Percentiles rank a stretch among this genome's conserved stretches.
Evolutionary conservation across 345 rosid genomes (phyloP).

Genomic region (Hibiscus mutabilis): DNA sequence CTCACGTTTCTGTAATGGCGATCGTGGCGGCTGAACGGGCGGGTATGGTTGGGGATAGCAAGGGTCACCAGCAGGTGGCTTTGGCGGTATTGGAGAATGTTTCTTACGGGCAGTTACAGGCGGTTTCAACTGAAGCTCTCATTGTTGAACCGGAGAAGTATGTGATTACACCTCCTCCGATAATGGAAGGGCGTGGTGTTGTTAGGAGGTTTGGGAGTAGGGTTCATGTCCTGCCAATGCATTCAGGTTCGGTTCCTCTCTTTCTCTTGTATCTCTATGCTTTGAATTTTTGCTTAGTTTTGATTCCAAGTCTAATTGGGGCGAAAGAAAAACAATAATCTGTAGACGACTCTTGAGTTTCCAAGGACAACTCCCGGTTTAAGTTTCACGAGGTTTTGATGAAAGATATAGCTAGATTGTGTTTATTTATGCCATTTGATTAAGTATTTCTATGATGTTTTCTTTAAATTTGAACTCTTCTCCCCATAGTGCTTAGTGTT

Average conservation of each 20-base stretch:
- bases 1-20: conserved; percentile 56
- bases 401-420: too few species aligned
- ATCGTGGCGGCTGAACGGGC: conserved; percentile 63
- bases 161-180: conserved; percentile 64
- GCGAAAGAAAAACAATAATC: not conserved
- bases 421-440: too few species aligned
- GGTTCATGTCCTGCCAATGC: conserved; percentile 81
- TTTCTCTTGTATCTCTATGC: not conserved
- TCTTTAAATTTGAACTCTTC: too few species aligned
- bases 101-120: conserved; percentile 75
- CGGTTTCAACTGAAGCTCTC: conserved; percentile 54
- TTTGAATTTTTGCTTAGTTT: not conserved
- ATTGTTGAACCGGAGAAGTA: conserved; percentile 47
- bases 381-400: not conserved
- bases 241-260: conserved; percentile 53
- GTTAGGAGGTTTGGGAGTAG: conserved; percentile 64
- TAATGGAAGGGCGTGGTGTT: conserved; percentile 86
- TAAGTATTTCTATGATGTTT: too few species aligned
- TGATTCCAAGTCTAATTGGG: not conserved
- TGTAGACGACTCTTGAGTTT: not conserved
- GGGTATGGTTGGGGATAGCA: conserved; percentile 42
- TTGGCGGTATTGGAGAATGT: conserved; percentile 48
- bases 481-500: too few species aligned
- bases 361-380: not conserved
- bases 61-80: conserved; percentile 22